These are phyloP conservation scores for Penicillium silybi DNA, from an alignment of 495 filamentous ascomycete genomes.

Conservation along the genomic window DNA sequence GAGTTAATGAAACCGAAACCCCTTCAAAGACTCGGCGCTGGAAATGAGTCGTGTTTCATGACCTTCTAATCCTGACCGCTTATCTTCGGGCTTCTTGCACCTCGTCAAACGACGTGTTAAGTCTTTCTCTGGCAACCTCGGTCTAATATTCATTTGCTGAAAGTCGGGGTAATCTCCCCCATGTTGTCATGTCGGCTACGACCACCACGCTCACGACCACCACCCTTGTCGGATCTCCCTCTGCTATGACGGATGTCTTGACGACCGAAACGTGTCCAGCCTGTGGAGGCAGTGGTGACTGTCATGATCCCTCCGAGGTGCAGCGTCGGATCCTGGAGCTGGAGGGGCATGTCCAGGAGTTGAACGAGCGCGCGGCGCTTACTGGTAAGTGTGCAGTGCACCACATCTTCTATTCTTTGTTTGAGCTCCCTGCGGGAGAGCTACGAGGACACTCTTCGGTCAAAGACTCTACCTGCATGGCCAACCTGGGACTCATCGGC, in stretches of 20 bases:
- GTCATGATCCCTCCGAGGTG: constrained; percentile 41
- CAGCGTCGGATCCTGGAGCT: constrained; percentile 74
- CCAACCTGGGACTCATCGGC: background rate
- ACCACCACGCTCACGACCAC: constrained; percentile 33
- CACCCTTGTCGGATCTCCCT: constrained; percentile 30
- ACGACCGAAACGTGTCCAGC: constrained; percentile 40
- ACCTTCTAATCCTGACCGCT: background rate
- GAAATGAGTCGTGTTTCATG: constrained; percentile 14
- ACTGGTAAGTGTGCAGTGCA: constrained; percentile 53
- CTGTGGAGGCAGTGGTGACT: constrained; percentile 41
- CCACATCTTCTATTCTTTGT: background rate
- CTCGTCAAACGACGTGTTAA: background rate
- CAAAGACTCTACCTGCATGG: background rate
- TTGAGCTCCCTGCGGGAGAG: background rate
- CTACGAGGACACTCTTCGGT: background rate
- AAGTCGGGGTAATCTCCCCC: constrained; percentile 14
- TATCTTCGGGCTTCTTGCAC: background rate
- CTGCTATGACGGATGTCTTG: constrained; percentile 29
- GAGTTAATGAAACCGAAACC: constrained; percentile 16
- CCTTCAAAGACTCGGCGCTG: constrained; percentile 14
- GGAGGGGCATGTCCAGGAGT: constrained; percentile 66
- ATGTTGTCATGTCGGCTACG: constrained; percentile 30
- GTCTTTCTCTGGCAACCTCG: background rate
- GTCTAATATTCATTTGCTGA: background rate
- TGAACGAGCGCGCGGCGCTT: constrained; percentile 73